Evolutionary conservation across 768 basidiomycete genomes (phyloP).

Genomic region (Lactarius deliciosus): DNA sequence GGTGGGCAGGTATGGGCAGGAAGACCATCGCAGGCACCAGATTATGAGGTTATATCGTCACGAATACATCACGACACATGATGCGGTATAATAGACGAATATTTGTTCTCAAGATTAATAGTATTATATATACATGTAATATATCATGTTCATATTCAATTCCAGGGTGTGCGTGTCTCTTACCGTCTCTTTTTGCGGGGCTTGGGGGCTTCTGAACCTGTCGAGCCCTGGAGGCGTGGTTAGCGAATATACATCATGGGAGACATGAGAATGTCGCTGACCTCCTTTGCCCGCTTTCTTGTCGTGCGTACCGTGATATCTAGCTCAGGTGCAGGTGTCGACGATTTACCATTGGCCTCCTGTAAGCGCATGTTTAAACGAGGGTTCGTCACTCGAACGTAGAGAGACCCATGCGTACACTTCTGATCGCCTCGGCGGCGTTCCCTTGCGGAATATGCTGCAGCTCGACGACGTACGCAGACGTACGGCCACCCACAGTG

Average conservation of each 20-base stretch:
- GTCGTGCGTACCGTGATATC: slow-evolving; percentile 22
- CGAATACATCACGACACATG: not conserved
- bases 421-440: not conserved
- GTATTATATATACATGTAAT: slow-evolving; percentile 14
- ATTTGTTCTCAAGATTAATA: not conserved
- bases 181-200: slow-evolving; percentile 20
- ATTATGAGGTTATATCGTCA: not conserved
- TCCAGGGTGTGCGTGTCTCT: not conserved
- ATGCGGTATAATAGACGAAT: not conserved
- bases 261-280: not conserved
- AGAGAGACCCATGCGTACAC: not conserved
- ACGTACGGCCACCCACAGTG: slow-evolving; percentile 75
- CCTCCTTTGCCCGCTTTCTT: slow-evolving; percentile 30
- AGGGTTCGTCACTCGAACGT: not conserved
- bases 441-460: slow-evolving; percentile 40
- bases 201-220: not conserved
- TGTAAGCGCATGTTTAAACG: not conserved
- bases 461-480: slow-evolving; percentile 66
- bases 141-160: slow-evolving; percentile 4
- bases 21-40: slow-evolving; percentile 9
- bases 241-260: not conserved
- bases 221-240: slow-evolving; percentile 1
- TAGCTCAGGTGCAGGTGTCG: slow-evolving; percentile 31
- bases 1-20: slow-evolving; percentile 41
- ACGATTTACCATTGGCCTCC: slow-evolving; percentile 29